Conservation (phyloP, 176 grass and related monocot species). For the Hyparrhenia diplandra region DNA sequence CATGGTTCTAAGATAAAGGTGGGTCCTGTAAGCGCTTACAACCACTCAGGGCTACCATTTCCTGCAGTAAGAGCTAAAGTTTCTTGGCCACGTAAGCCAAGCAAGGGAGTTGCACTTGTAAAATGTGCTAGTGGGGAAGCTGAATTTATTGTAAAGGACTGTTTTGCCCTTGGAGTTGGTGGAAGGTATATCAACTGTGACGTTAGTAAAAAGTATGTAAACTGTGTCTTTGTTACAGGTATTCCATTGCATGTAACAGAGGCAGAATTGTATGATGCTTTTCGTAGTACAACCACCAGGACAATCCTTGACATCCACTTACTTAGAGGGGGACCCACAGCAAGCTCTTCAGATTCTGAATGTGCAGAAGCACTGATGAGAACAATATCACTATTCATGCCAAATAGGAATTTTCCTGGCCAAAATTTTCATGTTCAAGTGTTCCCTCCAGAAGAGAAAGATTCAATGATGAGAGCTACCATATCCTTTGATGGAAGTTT, state of each 20-base stretch:
- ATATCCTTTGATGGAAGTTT: slow-evolving; percentile 84
- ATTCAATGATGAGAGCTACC: slow-evolving; percentile 56
- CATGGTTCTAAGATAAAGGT: slow-evolving; percentile 64
- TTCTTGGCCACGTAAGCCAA: slow-evolving; percentile 65
- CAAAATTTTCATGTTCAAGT: slow-evolving; percentile 77
- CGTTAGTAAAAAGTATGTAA: slow-evolving; percentile 54
- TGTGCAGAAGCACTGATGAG: slow-evolving; percentile 66
- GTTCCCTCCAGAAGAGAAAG: slow-evolving; percentile 50
- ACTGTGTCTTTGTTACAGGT: slow-evolving; percentile 72
- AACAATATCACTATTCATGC: slow-evolving; percentile 74
- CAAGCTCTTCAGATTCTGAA: slow-evolving; percentile 24
- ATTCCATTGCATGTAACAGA: slow-evolving; percentile 62
- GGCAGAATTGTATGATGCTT: slow-evolving; percentile 62
- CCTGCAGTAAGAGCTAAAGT: slow-evolving; percentile 76
- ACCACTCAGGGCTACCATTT: slow-evolving; percentile 53
- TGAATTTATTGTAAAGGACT: slow-evolving; percentile 56
- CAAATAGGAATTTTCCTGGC: slow-evolving; percentile 61
- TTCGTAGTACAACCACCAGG: slow-evolving; percentile 44
- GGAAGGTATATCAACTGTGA: slow-evolving; percentile 68
- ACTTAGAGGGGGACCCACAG: slow-evolving; percentile 32
- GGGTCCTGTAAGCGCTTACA: slow-evolving; percentile 35
- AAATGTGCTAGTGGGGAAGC: slow-evolving; percentile 63
- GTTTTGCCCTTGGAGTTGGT: slow-evolving; percentile 54
- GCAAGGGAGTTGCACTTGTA: slow-evolving; percentile 62
- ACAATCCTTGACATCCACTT: slow-evolving; percentile 63